Base-by-base conservation (phyloP, 495 filamentous ascomycete genomes). In the Bacidia gigantensis region DNA sequence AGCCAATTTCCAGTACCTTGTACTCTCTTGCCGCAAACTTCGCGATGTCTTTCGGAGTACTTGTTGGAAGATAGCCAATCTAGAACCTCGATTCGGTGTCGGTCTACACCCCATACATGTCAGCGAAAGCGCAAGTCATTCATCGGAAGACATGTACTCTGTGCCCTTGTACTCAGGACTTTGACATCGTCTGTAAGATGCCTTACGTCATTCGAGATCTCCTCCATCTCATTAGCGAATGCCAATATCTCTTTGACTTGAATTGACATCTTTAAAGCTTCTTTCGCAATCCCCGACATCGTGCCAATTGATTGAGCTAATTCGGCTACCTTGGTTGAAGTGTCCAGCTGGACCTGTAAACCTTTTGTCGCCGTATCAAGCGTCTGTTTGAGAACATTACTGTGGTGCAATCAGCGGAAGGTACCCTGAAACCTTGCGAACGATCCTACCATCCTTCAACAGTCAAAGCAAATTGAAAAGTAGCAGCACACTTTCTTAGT, bases 401-500 rank as follows among this genome's bases (percentile, higher is more conserved):
- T n/a, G n/a, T n/a, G n/a, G n/a, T n/a, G n/a, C n/a, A n/a, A n/a
- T n/a, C n/a, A n/a, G n/a, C n/a, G n/a, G n/a, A n/a, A n/a, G n/a
- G n/a, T n/a, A n/a, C n/a, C n/a, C n/a, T n/a, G n/a, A n/a, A n/a
- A n/a, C n/a, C n/a, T n/a, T n/a, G n/a, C n/a, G n/a, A n/a, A n/a
- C n/a, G n/a, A n/a, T n/a, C n/a, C n/a, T 39, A 39, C 32, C n/a
- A 54, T 26, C 51, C 51, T 54, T 54, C 51, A 22, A 54, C 11
- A 10, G 43, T 49, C 9, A 54, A 29, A n/a, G 51, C 9, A n/a
- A 54, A 54, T 25, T 54, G 51, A 20, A 54, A 54, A 3, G 44
- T 54, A 7, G 51, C 26, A 7, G 51, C 32, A 32, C 44, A 54
- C 26, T 44, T 54, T 17, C 29, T 42, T 23, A 54, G 29, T 11